Conservation (phyloP, 1,284 basidiomycete species). For the Fomitopsis palustris region DNA sequence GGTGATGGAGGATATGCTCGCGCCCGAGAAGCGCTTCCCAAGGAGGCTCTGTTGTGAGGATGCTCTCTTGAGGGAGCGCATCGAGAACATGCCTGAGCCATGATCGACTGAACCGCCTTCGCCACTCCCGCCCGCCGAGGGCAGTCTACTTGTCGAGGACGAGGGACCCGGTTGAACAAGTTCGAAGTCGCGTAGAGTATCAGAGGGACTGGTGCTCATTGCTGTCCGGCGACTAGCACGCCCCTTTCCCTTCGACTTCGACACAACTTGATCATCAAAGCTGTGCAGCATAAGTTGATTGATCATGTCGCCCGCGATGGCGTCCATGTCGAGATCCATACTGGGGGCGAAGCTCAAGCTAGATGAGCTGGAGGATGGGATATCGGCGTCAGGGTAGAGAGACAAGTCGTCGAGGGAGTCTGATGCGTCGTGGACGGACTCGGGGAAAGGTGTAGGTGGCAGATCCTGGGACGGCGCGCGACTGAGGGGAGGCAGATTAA, state of each 20-base stretch:
- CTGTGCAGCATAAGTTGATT: constrained; percentile 16
- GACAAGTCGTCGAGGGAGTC: constrained; percentile 21
- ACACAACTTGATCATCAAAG: not conserved
- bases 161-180: not conserved
- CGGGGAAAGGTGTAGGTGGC: constrained; percentile 24
- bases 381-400: constrained; percentile 32
- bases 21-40: constrained; percentile 27
- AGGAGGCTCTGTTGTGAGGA: constrained; percentile 52
- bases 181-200: constrained; percentile 6
- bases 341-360: constrained; percentile 28
- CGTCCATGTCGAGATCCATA: constrained; percentile 14
- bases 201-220: constrained; percentile 1
- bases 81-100: not conserved
- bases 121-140: constrained; percentile 1
- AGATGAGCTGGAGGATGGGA: constrained; percentile 38
- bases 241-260: constrained; percentile 11
- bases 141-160: constrained; percentile 18
- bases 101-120: not conserved
- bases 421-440: constrained; percentile 1
- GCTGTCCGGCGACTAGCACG: not conserved
- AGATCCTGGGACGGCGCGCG: constrained; percentile 21
- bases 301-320: constrained; percentile 15
- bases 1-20: constrained; percentile 18
- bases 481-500: constrained; percentile 20
- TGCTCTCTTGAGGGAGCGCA: constrained; percentile 50